phyloP scores from a whole-genome alignment of 306 rosid species.

The Cercis canadensis region DNA sequence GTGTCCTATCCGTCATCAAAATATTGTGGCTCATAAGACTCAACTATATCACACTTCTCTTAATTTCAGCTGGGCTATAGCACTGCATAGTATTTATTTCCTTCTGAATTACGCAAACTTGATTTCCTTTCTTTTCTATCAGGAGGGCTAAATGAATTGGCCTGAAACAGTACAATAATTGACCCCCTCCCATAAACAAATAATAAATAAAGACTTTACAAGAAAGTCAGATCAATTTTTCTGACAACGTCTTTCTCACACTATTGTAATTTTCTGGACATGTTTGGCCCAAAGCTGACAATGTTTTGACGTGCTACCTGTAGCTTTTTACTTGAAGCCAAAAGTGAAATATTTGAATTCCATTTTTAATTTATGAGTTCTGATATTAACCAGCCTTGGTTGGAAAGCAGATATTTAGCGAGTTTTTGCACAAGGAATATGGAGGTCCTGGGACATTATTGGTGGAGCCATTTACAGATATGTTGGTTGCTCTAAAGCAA shows the following conservation, averaged over 20 bases:
- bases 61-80: too few relatives aligned
- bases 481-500: slow-evolving; percentile 53
- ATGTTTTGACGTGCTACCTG: slow-evolving; percentile 49
- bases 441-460: slow-evolving; percentile 67
- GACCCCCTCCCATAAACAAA: not conserved
- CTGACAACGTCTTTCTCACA: slow-evolving; percentile 48
- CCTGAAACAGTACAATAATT: slow-evolving; percentile 42
- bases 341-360: slow-evolving; percentile 36
- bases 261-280: slow-evolving; percentile 44
- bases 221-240: slow-evolving; percentile 29
- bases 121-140: not conserved
- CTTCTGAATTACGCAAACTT: too few relatives aligned
- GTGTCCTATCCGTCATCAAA: too few relatives aligned
- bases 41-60: too few relatives aligned
- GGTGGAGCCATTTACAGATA: slow-evolving; percentile 63
- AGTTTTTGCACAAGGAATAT: slow-evolving; percentile 57
- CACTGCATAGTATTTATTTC: too few relatives aligned
- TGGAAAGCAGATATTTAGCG: slow-evolving; percentile 58
- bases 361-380: slow-evolving; percentile 38
- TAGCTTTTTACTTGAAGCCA: slow-evolving; percentile 42
- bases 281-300: slow-evolving; percentile 52
- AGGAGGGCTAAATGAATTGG: slow-evolving; percentile 26
- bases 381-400: slow-evolving; percentile 24
- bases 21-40: too few relatives aligned
- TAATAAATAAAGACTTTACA: slow-evolving; percentile 29